These are phyloP conservation scores for Chimonanthus praecox DNA, from an alignment of 164 flowering plant species.

Conservation along the genomic window DNA sequence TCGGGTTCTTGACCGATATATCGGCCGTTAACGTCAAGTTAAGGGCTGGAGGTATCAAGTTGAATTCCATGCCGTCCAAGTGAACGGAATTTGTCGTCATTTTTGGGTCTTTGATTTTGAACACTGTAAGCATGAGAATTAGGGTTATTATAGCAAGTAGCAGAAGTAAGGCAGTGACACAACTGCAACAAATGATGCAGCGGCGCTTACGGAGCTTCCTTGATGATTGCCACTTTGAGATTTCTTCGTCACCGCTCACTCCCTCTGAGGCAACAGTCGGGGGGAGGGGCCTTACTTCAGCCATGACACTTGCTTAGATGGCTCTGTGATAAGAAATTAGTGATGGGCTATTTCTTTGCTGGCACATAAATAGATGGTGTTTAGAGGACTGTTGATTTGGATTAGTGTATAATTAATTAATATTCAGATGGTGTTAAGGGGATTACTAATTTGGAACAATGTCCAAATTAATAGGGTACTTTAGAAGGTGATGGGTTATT, in stretches of 20 bases:
- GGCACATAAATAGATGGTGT: too few species aligned
- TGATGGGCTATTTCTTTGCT: too few species aligned
- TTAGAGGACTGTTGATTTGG: too few species aligned
- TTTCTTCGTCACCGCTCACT: conserved; percentile 18
- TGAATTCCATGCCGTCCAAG: background rate
- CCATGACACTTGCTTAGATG: background rate
- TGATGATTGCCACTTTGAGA: background rate
- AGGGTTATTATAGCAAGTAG: conserved; percentile 18
- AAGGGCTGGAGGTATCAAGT: background rate
- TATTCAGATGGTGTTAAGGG: too few species aligned
- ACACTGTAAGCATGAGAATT: conserved; percentile 42
- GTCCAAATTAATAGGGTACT: too few species aligned
- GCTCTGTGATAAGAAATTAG: background rate
- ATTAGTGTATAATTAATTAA: too few species aligned
- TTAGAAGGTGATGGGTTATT: too few species aligned
- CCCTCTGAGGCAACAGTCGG: conserved; percentile 9
- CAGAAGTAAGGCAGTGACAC: conserved; percentile 23
- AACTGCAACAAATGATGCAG: conserved; percentile 35
- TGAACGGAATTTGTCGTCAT: conserved; percentile 20
- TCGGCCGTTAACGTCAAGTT: conserved; percentile 23
- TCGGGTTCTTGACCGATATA: conserved; percentile 40
- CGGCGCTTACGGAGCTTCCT: conserved; percentile 8
- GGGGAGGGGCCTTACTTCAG: conserved; percentile 23
- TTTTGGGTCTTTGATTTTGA: conserved; percentile 33
- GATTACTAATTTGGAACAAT: too few species aligned